Evolutionary conservation across 1,284 basidiomycete genomes (phyloP).

Genomic region (Fomitopsis schrenkii): DNA sequence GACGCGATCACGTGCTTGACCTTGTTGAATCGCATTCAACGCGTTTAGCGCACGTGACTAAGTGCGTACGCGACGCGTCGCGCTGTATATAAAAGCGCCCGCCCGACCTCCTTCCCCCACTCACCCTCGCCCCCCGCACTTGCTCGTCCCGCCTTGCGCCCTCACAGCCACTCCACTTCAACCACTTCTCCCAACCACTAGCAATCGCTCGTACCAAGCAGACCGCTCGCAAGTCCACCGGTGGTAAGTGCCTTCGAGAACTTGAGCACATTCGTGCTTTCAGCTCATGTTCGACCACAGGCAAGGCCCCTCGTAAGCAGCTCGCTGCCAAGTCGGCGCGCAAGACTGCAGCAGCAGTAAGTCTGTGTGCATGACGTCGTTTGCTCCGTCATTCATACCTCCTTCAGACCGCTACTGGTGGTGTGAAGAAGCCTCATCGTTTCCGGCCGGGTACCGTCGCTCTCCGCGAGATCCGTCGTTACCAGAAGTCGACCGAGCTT

Average conservation of each 20-base stretch:
- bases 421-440: slow-evolving; percentile 80
- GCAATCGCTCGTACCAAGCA: slow-evolving; percentile 62
- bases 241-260: slow-evolving; percentile 40
- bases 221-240: slow-evolving; percentile 82
- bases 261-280: neutral
- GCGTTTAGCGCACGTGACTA: slow-evolving; percentile 22
- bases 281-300: slow-evolving; percentile 16
- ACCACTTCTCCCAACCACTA: slow-evolving; percentile 8
- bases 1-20: slow-evolving; percentile 21
- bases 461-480: slow-evolving; percentile 80
- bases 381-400: neutral
- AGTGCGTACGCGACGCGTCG: slow-evolving; percentile 15
- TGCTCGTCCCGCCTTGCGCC: slow-evolving; percentile 7
- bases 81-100: slow-evolving; percentile 16
- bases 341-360: slow-evolving; percentile 32
- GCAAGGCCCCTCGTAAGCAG: slow-evolving; percentile 66
- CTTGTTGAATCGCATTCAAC: slow-evolving; percentile 28
- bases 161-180: slow-evolving; percentile 4
- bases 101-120: neutral
- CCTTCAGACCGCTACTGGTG: slow-evolving; percentile 47
- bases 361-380: neutral
- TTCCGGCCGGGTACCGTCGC: slow-evolving; percentile 70
- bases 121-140: neutral
- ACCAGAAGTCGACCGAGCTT: slow-evolving; percentile 81
- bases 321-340: slow-evolving; percentile 60